phyloP scores from a whole-genome alignment of 768 basidiomycete species.

The Auricularia sp. region DNA sequence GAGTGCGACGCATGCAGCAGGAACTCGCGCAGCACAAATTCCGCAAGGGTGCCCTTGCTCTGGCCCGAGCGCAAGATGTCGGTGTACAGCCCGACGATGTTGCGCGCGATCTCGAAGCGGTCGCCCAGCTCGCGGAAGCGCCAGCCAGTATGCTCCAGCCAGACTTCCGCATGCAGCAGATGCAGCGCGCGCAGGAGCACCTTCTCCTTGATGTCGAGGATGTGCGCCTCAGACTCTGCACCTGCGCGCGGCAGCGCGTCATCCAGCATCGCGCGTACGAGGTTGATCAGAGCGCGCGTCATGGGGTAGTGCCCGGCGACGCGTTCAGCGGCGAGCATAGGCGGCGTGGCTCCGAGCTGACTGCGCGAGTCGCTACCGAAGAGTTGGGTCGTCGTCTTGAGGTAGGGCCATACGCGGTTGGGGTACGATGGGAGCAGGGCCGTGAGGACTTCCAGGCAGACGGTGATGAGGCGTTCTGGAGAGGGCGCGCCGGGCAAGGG shows the following conservation, averaged over 20 bases:
- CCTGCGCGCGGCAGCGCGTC: conserved; percentile 45
- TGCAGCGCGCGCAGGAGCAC: conserved; percentile 67
- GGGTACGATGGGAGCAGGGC: conserved; percentile 69
- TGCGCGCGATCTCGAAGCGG: conserved; percentile 70
- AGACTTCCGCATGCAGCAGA: conserved; percentile 80
- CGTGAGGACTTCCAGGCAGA: conserved; percentile 71
- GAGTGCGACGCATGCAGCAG: conserved; percentile 67
- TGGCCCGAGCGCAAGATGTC: conserved; percentile 49
- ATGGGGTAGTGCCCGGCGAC: conserved; percentile 68
- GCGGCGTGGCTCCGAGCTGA: conserved; percentile 45
- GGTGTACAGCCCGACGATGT: conserved; percentile 56
- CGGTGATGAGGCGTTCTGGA: conserved; percentile 58
- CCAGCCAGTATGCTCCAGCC: conserved; percentile 81
- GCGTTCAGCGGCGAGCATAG: conserved; percentile 60
- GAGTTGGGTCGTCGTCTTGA: conserved; percentile 66
- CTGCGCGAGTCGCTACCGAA: conserved; percentile 49
- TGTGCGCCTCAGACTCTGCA: conserved; percentile 29
- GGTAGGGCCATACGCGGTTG: conserved; percentile 80
- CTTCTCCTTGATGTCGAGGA: conserved; percentile 61
- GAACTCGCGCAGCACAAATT: conserved; percentile 50
- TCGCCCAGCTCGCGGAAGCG: conserved; percentile 74
- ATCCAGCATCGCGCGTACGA: conserved; percentile 64
- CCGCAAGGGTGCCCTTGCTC: conserved; percentile 45
- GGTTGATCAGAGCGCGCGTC: conserved; percentile 67
- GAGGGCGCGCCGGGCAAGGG: conserved; percentile 26